Conservation (phyloP, 805 yeast species). For the Yamadazyma tumulicola region DNA sequence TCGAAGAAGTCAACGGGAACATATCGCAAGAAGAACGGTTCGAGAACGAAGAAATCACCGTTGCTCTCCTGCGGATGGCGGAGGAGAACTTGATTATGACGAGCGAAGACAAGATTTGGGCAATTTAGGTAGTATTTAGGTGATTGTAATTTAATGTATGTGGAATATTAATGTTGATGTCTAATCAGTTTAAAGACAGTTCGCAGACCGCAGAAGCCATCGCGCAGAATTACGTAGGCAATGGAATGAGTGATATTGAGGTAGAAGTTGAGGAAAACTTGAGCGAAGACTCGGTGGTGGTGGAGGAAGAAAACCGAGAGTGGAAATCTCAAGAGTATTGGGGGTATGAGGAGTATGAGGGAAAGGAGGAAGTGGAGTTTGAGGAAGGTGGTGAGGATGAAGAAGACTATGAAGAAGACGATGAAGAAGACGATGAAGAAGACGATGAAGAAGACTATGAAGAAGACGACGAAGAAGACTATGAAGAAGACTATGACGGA, state of each 20-base stretch:
- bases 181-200: too few species aligned
- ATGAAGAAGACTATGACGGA: too few species aligned
- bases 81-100: slow-evolving; percentile 34
- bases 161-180: too few species aligned
- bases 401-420: neutral
- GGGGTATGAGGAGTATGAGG: neutral
- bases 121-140: slow-evolving; percentile 23
- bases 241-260: slow-evolving; percentile 6
- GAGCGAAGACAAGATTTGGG: slow-evolving; percentile 40
- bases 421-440: slow-evolving; percentile 1
- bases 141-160: slow-evolving; percentile 1
- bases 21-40: slow-evolving; percentile 40
- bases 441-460: neutral
- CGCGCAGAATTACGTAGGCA: slow-evolving; percentile 1
- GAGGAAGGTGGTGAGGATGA: neutral
- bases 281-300: too few species aligned
- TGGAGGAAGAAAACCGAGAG: too few species aligned
- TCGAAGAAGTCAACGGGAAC: slow-evolving; percentile 29
- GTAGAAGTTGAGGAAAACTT: slow-evolving; percentile 5
- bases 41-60: slow-evolving; percentile 24
- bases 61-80: slow-evolving; percentile 31
- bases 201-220: neutral
- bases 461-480: too few species aligned
- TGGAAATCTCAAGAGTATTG: too few species aligned
- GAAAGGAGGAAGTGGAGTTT: neutral